phyloP scores from a whole-genome alignment of 2,329 filamentous ascomycete genomes.

The Thielaviopsis populi region DNA sequence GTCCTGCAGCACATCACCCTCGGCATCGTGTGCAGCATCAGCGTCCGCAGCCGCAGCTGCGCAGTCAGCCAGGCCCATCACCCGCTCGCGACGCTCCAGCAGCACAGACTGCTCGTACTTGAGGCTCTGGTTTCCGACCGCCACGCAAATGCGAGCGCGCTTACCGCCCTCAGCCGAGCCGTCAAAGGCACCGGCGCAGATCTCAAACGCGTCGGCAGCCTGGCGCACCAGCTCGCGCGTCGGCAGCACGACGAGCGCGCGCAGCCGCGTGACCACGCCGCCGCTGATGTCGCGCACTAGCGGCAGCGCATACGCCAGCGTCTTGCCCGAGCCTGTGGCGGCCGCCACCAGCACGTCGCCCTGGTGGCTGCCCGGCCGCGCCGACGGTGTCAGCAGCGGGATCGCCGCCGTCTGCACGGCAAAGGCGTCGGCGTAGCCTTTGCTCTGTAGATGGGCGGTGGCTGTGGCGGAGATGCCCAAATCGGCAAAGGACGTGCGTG shows the following conservation, averaged over 20 bases:
- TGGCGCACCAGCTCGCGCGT: conserved; percentile 84
- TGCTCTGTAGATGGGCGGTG: conserved; percentile 47
- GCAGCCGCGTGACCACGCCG: conserved; percentile 48
- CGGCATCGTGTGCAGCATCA: conserved; percentile 32
- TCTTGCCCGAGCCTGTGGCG: conserved; percentile 91
- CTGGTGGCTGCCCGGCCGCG: conserved; percentile 34
- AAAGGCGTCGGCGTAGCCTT: conserved; percentile 32
- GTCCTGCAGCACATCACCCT: conserved; percentile 22
- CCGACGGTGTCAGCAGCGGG: conserved; percentile 58
- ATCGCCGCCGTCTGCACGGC: conserved; percentile 41
- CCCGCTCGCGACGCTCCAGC: conserved; percentile 35
- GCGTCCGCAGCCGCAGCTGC: conserved; percentile 37
- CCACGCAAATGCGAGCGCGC: conserved; percentile 62
- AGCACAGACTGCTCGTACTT: conserved; percentile 42
- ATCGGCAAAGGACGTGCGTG: conserved; percentile 43
- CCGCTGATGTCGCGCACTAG: conserved; percentile 62
- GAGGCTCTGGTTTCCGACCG: conserved; percentile 67
- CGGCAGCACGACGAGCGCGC: conserved; percentile 73
- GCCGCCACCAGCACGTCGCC: conserved; percentile 84
- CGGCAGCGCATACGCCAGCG: conserved; percentile 76
- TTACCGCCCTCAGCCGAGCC: conserved; percentile 34
- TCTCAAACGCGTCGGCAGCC: conserved; percentile 61
- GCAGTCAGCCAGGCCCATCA: conserved; percentile 23
- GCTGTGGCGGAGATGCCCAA: conserved; percentile 48
- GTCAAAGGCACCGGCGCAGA: conserved; percentile 51